Evolutionary conservation across 768 basidiomycete species (phyloP).

Genomic region (Mrakia blollopis): DNA sequence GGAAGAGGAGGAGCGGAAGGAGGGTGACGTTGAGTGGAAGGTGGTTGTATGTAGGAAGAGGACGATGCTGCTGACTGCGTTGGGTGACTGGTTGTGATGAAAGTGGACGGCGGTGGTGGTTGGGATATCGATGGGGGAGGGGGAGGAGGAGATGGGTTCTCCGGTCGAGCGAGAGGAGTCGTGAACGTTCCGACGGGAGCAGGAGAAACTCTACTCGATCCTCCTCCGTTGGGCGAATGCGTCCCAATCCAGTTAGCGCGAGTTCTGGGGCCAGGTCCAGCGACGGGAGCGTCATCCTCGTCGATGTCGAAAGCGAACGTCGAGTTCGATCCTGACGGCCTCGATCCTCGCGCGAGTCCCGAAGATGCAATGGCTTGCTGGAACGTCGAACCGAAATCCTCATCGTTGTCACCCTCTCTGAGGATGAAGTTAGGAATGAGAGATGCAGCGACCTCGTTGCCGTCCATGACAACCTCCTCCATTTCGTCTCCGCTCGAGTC

Average conservation of each 20-base stretch:
- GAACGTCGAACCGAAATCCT: background rate
- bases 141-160: background rate
- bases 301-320: background rate
- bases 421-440: background rate
- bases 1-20: background rate
- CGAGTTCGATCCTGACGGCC: background rate
- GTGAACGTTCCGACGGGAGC: background rate
- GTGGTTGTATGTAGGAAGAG: background rate
- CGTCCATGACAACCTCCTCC: conserved; percentile 35
- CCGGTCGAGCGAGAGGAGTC: background rate
- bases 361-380: background rate
- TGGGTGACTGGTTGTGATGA: background rate
- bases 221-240: background rate
- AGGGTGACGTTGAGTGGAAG: background rate
- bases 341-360: background rate
- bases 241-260: background rate
- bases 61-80: background rate
- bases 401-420: background rate
- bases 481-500: conserved; percentile 37
- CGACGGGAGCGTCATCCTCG: background rate
- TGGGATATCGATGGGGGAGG: background rate
- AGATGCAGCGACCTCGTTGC: background rate
- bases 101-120: background rate
- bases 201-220: background rate
- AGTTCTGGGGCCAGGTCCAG: conserved; percentile 3